Percentiles rank a stretch among this genome's conserved stretches.
phyloP scores from a whole-genome alignment of 1,284 basidiomycete species.

The Quambalaria eucalypti region DNA sequence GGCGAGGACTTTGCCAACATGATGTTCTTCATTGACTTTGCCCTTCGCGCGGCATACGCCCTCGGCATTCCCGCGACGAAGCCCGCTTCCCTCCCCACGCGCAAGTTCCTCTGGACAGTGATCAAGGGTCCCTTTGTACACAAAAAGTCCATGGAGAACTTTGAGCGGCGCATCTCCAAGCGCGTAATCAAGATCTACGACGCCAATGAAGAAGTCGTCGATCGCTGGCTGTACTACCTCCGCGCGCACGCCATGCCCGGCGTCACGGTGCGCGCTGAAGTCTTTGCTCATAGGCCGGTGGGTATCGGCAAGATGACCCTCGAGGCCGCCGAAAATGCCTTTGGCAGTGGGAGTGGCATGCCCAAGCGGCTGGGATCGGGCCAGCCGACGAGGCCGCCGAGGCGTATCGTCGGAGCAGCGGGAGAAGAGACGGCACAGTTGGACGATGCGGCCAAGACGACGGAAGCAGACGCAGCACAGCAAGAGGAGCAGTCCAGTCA shows the following conservation, averaged over 20 bases:
- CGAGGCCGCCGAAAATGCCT: background rate
- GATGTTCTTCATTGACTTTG: slow-evolving; percentile 75
- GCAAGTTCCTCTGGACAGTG: slow-evolving; percentile 77
- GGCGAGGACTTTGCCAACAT: slow-evolving; percentile 52
- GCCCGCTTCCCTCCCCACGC: slow-evolving; percentile 63
- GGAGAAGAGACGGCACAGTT: too few species aligned
- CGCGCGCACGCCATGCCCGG: slow-evolving; percentile 69
- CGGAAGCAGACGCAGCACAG: background rate
- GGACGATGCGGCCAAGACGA: background rate
- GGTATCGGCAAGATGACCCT: slow-evolving; percentile 46
- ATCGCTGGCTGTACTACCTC: slow-evolving; percentile 73
- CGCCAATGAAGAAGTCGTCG: slow-evolving; percentile 67
- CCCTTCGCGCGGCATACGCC: slow-evolving; percentile 68
- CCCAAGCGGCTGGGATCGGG: too few species aligned
- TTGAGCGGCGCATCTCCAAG: slow-evolving; percentile 73
- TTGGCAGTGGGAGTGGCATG: too few species aligned
- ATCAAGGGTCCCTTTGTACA: slow-evolving; percentile 76
- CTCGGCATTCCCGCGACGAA: slow-evolving; percentile 73
- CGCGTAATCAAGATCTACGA: slow-evolving; percentile 85
- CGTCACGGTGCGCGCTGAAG: slow-evolving; percentile 72
- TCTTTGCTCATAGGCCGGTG: slow-evolving; percentile 51
- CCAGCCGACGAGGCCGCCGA: too few species aligned
- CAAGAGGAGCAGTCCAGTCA: background rate
- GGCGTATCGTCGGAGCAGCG: too few species aligned
- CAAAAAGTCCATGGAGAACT: slow-evolving; percentile 95